Conservation (phyloP, 148 eudicot species). For the Simmondsia chinensis region DNA sequence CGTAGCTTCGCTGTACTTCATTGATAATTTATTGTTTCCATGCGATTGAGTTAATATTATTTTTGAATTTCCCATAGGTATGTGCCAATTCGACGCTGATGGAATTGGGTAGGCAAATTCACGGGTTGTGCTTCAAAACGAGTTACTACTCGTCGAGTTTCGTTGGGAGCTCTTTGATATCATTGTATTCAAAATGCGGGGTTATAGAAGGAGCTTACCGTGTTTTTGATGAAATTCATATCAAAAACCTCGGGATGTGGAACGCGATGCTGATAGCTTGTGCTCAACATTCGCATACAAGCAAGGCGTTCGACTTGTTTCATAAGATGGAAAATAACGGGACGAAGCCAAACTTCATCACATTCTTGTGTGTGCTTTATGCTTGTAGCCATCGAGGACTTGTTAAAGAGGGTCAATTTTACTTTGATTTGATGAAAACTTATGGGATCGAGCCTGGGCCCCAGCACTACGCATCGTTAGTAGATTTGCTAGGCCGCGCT, state of each 20-base stretch:
- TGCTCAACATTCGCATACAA: constrained; percentile 68
- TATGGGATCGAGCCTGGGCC: constrained; percentile 58
- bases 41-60: too few species aligned
- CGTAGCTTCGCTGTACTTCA: too few species aligned
- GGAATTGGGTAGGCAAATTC: constrained; percentile 69
- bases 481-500: constrained; percentile 76
- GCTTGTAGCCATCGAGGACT: constrained; percentile 88
- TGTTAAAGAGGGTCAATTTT: constrained; percentile 56
- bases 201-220: constrained; percentile 49
- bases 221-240: constrained; percentile 41
- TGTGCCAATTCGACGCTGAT: constrained; percentile 63
- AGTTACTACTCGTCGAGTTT: constrained; percentile 53
- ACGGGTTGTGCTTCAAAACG: constrained; percentile 54
- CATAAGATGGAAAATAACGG: constrained; percentile 30
- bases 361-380: constrained; percentile 63
- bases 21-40: too few species aligned
- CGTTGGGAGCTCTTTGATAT: constrained; percentile 76
- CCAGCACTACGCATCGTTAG: constrained; percentile 76
- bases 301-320: constrained; percentile 40
- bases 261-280: constrained; percentile 82
- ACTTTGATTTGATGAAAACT: constrained; percentile 53
- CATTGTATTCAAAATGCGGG: constrained; percentile 85
- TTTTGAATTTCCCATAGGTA: too few species aligned
- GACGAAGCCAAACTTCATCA: constrained; percentile 72
- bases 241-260: constrained; percentile 76